Base-by-base conservation (phyloP, 2,329 filamentous ascomycete species). In the Trichophyton mentagrophytes region DNA sequence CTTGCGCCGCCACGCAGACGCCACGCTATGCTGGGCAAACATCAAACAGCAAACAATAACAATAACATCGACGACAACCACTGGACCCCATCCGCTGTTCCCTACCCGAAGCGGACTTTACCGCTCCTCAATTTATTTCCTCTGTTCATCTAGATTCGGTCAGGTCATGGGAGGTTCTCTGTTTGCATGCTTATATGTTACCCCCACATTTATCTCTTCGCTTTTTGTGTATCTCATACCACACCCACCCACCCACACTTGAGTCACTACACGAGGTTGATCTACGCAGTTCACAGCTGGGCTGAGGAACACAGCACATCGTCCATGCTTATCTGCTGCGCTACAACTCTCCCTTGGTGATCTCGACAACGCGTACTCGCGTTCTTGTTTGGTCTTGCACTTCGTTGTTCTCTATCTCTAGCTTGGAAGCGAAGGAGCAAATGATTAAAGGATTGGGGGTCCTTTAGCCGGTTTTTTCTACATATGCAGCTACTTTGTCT, bases 11-110 rank as follows among this genome's bases (percentile, higher is more conserved):
- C 33, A 38, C 33, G 9, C 33, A 38, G 11, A 38, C 33, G 33
- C 33, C 46, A 11, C n/a, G 27, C n/a, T 6, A 4, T 27, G 20
- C 17, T 15, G 49, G n/a, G 15, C 51, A 55, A n/a, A 38, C 30
- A 55, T 55, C 51, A 38, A 55, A 55, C 51, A 55, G 15, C 51
- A 55, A 55, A 55, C 27, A 55, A 55, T 30, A 55, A 27, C 20
- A 33, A 20, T 6, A 30, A 30, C 27, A 30, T 30, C 27, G 27
- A 30, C 27, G 27, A 30, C 27, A 30, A 30, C 25, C 27, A 20
- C 11, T 55, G 51, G 51, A 36, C n/a, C 51, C 27, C 30, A 9
- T 38, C 3, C 51, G 25, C 51, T 38, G 15, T 55, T 17, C 51
- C 20, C 17, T 20, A 55, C 5, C 44, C n/a, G 15, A 22, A 47